These are phyloP conservation scores for Macroventuria anomochaeta DNA, from an alignment of 2,329 filamentous ascomycete genomes.

Conservation along the genomic window DNA sequence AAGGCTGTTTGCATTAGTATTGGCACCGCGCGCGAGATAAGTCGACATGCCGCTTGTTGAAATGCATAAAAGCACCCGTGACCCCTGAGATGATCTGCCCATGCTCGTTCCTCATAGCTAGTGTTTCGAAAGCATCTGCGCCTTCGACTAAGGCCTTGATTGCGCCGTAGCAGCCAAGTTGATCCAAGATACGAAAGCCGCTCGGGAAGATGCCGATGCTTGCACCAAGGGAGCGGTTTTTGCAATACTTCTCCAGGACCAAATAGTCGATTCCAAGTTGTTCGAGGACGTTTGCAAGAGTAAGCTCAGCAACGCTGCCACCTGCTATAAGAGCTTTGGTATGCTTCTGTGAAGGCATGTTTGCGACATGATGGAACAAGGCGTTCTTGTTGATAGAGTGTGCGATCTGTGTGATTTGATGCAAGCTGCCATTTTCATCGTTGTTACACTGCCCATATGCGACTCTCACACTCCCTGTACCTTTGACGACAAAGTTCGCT, in stretches of 20 bases:
- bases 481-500: too few species aligned
- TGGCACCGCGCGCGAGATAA: too few species aligned
- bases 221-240: constrained; percentile 25
- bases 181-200: constrained; percentile 24
- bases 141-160: background rate
- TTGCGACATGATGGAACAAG: background rate
- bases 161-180: constrained; percentile 17
- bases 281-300: constrained; percentile 19
- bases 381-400: too few species aligned
- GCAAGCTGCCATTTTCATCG: too few species aligned
- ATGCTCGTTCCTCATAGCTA: background rate
- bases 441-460: too few species aligned
- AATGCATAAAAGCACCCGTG: background rate
- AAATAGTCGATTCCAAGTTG: constrained; percentile 20
- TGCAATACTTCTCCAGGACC: constrained; percentile 20
- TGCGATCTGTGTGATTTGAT: too few species aligned
- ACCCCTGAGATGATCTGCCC: background rate
- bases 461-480: too few species aligned
- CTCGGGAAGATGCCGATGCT: constrained; percentile 27
- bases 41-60: background rate
- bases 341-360: background rate
- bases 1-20: background rate
- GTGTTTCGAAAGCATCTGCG: background rate
- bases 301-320: constrained; percentile 21
- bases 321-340: constrained; percentile 19